phyloP scores from a whole-genome alignment of 495 filamentous ascomycete species.

The Lentithecium fluviatile region DNA sequence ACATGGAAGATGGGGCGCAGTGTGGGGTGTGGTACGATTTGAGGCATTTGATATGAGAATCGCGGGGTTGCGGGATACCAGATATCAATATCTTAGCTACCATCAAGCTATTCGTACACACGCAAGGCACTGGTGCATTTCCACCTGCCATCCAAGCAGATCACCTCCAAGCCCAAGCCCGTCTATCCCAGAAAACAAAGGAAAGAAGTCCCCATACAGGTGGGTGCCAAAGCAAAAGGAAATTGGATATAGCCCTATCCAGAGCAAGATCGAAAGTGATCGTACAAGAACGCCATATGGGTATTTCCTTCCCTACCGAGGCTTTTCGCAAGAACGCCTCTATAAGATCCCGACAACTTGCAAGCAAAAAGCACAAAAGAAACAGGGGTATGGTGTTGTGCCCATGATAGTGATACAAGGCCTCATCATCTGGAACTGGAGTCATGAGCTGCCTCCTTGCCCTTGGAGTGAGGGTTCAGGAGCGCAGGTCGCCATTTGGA shows the following conservation, averaged over 20 bases:
- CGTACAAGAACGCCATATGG: slow-evolving; percentile 26
- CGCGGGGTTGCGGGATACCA: no score
- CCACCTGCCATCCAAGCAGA: no score
- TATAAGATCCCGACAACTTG: slow-evolving; percentile 4
- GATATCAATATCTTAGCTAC: no score
- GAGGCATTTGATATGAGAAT: no score
- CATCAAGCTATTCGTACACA: no score
- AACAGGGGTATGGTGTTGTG: neutral
- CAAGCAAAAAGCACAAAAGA: slow-evolving; percentile 2
- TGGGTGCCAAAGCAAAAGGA: neutral
- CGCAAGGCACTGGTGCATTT: no score
- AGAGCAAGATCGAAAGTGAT: neutral
- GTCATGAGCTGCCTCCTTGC: slow-evolving; percentile 27
- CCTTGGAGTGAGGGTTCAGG: slow-evolving; percentile 28
- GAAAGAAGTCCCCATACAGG: neutral
- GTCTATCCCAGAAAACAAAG: no score
- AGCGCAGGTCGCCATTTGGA: slow-evolving; percentile 29
- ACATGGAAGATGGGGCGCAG: no score
- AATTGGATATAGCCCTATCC: neutral
- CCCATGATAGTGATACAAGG: neutral
- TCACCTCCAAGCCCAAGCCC: no score
- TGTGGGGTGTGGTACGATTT: no score
- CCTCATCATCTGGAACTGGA: no score
- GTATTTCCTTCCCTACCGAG: slow-evolving; percentile 22
- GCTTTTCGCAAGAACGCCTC: slow-evolving; percentile 33